These are phyloP conservation scores for Phytophthora cajani DNA, from an alignment of 352 stramenopile genomes.

Conservation along the genomic window DNA sequence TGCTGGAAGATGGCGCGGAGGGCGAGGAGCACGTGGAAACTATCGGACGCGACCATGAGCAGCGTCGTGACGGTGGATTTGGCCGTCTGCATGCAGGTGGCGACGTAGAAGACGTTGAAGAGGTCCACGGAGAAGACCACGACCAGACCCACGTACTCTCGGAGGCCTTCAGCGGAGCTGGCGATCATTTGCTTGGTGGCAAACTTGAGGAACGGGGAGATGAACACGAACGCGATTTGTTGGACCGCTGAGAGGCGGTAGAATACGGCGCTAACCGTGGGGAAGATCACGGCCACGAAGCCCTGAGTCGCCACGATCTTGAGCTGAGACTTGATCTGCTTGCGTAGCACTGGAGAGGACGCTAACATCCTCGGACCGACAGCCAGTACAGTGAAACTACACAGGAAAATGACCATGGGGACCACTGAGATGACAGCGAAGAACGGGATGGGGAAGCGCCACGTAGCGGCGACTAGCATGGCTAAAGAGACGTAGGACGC, in stretches of 20 bases:
- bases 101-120: neutral
- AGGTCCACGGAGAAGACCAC: neutral
- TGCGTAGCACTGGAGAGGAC: neutral
- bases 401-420: neutral
- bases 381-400: neutral
- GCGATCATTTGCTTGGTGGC: neutral
- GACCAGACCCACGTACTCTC: neutral
- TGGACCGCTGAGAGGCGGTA: neutral
- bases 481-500: neutral
- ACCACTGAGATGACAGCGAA: neutral
- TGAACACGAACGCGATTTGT: neutral
- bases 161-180: neutral
- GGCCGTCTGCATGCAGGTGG: neutral
- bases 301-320: neutral
- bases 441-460: neutral
- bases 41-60: neutral
- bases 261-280: neutral
- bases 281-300: neutral
- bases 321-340: neutral
- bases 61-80: neutral
- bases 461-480: neutral
- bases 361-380: neutral
- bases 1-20: neutral
- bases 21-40: neutral
- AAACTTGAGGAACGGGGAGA: neutral